Percentiles rank a stretch among this genome's conserved stretches.
These are phyloP conservation scores for Ophiocytium majus DNA, from an alignment of 352 stramenopile genomes.

Conservation along the genomic window DNA sequence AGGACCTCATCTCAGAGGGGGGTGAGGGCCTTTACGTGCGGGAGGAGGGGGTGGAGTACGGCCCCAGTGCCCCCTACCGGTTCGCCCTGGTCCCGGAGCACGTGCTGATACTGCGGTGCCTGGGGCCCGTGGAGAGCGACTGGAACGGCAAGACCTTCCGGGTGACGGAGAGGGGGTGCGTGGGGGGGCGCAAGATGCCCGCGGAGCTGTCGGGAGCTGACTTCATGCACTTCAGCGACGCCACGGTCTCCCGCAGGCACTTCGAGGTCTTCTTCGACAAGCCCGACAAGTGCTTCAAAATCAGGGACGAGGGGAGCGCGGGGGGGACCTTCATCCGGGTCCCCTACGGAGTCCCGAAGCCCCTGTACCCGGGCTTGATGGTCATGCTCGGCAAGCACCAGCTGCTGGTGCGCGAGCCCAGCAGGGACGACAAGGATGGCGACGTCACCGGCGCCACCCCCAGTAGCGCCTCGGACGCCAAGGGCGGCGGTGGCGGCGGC, in stretches of 20 bases:
- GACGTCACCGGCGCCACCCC: not conserved
- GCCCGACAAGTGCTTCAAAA: constrained; percentile 53
- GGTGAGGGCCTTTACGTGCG: constrained; percentile 57
- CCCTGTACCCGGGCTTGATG: constrained; percentile 59
- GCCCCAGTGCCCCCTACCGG: constrained; percentile 23
- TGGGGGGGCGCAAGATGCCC: constrained; percentile 55
- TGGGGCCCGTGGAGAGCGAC: constrained; percentile 59
- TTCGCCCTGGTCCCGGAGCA: constrained; percentile 50
- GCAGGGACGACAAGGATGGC: not conserved
- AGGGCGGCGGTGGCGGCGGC: not conserved
- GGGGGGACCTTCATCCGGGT: constrained; percentile 62
- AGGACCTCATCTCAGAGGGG: constrained; percentile 61
- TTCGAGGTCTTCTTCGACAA: constrained; percentile 61
- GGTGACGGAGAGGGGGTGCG: constrained; percentile 49
- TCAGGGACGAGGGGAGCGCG: constrained; percentile 59
- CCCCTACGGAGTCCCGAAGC: constrained; percentile 31
- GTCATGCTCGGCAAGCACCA: constrained; percentile 65
- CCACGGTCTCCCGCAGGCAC: constrained; percentile 61
- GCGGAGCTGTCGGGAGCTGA: constrained; percentile 37
- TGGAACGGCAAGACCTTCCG: constrained; percentile 62
- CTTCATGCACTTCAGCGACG: constrained; percentile 62
- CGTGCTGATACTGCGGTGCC: constrained; percentile 56
- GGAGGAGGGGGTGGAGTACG: not conserved
- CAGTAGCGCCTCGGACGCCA: not conserved
- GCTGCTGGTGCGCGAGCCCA: constrained; percentile 29